These are phyloP conservation scores for Hondaea fermentalgiana DNA, from an alignment of 108 stramenopile species.

Conservation along the genomic window DNA sequence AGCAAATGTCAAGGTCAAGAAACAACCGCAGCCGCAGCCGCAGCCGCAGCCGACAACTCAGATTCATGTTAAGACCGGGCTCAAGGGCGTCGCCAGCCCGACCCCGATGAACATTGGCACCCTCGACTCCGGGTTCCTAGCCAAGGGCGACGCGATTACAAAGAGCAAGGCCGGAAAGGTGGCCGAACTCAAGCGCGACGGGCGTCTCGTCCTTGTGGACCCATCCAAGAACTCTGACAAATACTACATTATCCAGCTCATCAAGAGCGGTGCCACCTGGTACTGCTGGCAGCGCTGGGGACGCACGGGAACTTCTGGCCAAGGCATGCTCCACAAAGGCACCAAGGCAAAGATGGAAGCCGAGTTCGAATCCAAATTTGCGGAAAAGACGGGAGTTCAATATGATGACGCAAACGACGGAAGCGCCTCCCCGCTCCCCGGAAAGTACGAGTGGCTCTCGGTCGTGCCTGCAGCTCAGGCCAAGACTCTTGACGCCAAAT, in stretches of 20 bases:
- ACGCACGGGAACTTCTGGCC: slow-evolving; percentile 43
- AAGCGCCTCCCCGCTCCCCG: slow-evolving; percentile 22
- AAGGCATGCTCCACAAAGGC: slow-evolving; percentile 17
- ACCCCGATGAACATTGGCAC: neutral
- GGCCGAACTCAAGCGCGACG: slow-evolving; percentile 20
- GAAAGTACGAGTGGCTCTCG: slow-evolving; percentile 31
- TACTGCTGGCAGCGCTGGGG: slow-evolving; percentile 45
- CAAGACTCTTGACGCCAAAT: neutral
- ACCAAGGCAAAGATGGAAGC: slow-evolving; percentile 23
- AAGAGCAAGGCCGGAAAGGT: neutral
- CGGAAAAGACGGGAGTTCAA: slow-evolving; percentile 36
- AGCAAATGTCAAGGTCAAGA: neutral
- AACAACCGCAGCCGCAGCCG: neutral
- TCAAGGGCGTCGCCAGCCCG: neutral
- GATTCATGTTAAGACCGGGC: neutral
- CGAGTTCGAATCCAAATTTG: slow-evolving; percentile 28
- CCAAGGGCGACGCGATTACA: neutral
- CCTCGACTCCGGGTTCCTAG: neutral
- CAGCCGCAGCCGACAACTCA: neutral
- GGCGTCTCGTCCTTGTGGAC: slow-evolving; percentile 38
- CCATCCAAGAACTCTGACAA: slow-evolving; percentile 43
- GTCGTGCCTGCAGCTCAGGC: slow-evolving; percentile 12
- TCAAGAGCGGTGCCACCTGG: slow-evolving; percentile 25
- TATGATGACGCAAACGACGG: slow-evolving; percentile 27
- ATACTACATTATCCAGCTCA: slow-evolving; percentile 38